phyloP scores from a whole-genome alignment of 768 basidiomycete genomes.

The Boletus reticuloceps region DNA sequence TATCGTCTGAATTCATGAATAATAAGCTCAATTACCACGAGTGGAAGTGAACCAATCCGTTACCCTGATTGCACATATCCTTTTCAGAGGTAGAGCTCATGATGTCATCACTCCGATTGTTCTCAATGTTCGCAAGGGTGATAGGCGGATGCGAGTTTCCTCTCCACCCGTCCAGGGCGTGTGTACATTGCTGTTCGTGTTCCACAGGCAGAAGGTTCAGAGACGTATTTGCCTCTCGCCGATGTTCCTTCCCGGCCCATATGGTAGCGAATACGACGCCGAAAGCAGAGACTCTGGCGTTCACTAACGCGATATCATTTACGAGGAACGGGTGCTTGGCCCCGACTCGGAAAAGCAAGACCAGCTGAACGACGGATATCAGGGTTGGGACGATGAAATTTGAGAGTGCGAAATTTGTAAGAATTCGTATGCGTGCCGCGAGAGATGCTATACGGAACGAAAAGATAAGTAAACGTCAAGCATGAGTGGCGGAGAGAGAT shows the following conservation, averaged over 20 bases:
- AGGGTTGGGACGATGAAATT: conserved; percentile 30
- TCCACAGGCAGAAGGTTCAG: neutral
- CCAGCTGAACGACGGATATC: conserved; percentile 24
- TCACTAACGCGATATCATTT: neutral
- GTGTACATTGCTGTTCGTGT: neutral
- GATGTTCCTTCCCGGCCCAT: conserved; percentile 9
- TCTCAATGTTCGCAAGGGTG: neutral
- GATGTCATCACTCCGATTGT: neutral
- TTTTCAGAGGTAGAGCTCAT: neutral
- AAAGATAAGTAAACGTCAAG: neutral
- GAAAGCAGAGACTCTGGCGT: conserved; percentile 1
- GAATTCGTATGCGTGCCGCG: conserved; percentile 12
- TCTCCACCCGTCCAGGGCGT: neutral
- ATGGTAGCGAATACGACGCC: conserved; percentile 13
- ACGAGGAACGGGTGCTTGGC: neutral
- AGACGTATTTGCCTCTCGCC: neutral
- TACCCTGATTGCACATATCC: neutral
- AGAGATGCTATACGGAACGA: conserved; percentile 7
- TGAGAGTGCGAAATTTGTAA: conserved; percentile 25
- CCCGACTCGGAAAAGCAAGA: conserved; percentile 18
- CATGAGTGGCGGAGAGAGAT: neutral
- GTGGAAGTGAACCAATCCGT: neutral
- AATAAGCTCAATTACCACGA: neutral
- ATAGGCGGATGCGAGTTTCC: neutral
- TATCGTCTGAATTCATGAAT: neutral